Evolutionary conservation across 1,284 basidiomycete genomes (phyloP).

Genomic region (Fomitopsis betulina): DNA sequence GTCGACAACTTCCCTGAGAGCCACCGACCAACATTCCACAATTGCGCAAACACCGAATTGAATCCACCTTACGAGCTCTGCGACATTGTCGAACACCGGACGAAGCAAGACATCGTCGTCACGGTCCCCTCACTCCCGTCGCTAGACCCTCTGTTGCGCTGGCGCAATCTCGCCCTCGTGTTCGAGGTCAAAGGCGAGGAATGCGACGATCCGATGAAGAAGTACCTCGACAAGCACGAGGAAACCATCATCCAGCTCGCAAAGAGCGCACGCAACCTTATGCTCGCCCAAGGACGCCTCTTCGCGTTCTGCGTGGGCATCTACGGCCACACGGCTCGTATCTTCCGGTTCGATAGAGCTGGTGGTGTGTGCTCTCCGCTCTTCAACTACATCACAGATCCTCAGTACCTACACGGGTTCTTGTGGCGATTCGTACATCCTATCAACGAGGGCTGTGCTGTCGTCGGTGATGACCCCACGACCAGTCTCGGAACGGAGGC

Average conservation of each 20-base stretch:
- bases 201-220: neutral
- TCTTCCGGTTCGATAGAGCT: slow-evolving; percentile 13
- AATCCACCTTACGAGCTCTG: neutral
- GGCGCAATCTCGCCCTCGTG: neutral
- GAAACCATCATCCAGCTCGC: slow-evolving; percentile 4
- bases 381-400: slow-evolving; percentile 5
- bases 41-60: neutral
- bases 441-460: neutral
- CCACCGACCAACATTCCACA: neutral
- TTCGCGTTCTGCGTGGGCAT: slow-evolving; percentile 9
- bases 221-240: neutral
- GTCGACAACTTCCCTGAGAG: neutral
- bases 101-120: neutral
- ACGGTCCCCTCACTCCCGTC: neutral
- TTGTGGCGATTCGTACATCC: slow-evolving; percentile 15
- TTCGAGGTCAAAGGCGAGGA: neutral
- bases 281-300: slow-evolving; percentile 9
- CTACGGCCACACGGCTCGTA: slow-evolving; percentile 13
- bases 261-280: slow-evolving; percentile 8
- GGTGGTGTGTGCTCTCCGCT: slow-evolving; percentile 5
- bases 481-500: neutral
- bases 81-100: neutral
- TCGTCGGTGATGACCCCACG: slow-evolving; percentile 12
- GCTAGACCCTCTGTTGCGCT: neutral
- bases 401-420: slow-evolving; percentile 8